phyloP scores from a whole-genome alignment of 2,329 filamentous ascomycete genomes.

The Colletotrichum tofieldiae region DNA sequence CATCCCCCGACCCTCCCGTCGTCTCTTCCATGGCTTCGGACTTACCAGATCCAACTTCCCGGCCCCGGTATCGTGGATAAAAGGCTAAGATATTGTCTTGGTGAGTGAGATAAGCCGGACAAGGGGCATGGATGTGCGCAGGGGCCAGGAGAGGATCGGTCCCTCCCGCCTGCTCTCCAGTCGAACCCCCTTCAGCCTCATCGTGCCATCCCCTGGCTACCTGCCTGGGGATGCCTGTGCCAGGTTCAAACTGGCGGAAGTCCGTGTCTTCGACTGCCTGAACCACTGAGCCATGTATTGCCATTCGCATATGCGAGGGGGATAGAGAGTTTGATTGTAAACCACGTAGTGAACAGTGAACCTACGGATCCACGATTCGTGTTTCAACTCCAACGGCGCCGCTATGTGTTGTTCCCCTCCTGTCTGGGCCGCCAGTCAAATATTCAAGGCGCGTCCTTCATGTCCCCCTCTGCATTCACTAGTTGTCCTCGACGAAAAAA shows the following conservation, averaged over 20 bases:
- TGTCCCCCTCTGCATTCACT: not conserved
- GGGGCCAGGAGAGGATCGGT: conserved; percentile 1
- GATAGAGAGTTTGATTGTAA: not conserved
- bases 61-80: not conserved
- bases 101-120: conserved; percentile 20
- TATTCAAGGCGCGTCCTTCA: not conserved
- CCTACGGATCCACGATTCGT: not conserved
- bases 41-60: not conserved
- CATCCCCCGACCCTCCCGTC: conserved; percentile 1
- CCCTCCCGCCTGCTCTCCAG: not conserved
- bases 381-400: not conserved
- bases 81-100: conserved; percentile 2
- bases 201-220: not conserved
- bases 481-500: not conserved
- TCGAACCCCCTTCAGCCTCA: conserved; percentile 3
- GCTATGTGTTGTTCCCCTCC: too few species aligned
- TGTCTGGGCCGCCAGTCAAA: too few species aligned
- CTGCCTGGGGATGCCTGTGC: not conserved
- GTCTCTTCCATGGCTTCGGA: conserved; percentile 2
- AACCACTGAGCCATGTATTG: not conserved
- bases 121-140: conserved; percentile 23
- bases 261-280: not conserved
- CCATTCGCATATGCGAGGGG: not conserved
- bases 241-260: too few species aligned
- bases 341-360: conserved; percentile 3